Conservation (phyloP, 2,329 filamentous ascomycete genomes). For the Fusarium tupiense region DNA sequence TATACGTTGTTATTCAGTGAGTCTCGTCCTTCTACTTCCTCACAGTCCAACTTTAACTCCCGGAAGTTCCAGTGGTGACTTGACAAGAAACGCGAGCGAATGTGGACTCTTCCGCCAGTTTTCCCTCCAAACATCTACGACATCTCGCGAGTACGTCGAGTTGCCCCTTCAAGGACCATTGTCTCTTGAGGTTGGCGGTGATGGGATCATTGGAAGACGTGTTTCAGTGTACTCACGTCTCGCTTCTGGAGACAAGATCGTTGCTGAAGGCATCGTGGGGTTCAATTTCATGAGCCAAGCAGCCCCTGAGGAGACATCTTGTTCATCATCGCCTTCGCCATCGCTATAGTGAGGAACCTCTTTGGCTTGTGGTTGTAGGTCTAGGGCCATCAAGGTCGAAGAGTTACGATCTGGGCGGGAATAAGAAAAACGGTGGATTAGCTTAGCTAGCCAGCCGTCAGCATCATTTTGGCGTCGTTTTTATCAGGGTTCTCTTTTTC, state of each 20-base stretch:
- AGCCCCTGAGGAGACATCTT: background rate
- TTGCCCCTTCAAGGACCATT: slow-evolving; percentile 51
- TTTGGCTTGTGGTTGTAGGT: background rate
- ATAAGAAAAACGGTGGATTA: background rate
- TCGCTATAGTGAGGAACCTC: slow-evolving; percentile 13
- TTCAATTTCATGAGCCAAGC: slow-evolving; percentile 52
- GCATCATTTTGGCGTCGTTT: background rate
- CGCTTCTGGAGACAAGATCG: slow-evolving; percentile 42
- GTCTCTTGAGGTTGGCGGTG: slow-evolving; percentile 55
- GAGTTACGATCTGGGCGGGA: background rate
- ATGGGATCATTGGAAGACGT: slow-evolving; percentile 60
- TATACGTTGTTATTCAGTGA: slow-evolving; percentile 58
- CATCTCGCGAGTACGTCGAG: slow-evolving; percentile 43
- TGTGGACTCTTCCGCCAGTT: slow-evolving; percentile 57
- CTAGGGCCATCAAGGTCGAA: slow-evolving; percentile 34
- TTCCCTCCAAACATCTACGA: slow-evolving; percentile 38
- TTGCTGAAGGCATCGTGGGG: slow-evolving; percentile 62
- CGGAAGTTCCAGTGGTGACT: slow-evolving; percentile 53
- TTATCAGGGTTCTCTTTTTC: background rate
- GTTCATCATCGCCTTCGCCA: slow-evolving; percentile 18
- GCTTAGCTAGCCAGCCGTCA: background rate
- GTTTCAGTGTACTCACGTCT: slow-evolving; percentile 53
- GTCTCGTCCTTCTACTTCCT: slow-evolving; percentile 4
- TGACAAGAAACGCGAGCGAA: slow-evolving; percentile 52
- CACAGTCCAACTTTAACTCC: background rate